These are phyloP conservation scores for Knoxdaviesia proteae DNA, from an alignment of 2,329 filamentous ascomycete species.

Conservation along the genomic window DNA sequence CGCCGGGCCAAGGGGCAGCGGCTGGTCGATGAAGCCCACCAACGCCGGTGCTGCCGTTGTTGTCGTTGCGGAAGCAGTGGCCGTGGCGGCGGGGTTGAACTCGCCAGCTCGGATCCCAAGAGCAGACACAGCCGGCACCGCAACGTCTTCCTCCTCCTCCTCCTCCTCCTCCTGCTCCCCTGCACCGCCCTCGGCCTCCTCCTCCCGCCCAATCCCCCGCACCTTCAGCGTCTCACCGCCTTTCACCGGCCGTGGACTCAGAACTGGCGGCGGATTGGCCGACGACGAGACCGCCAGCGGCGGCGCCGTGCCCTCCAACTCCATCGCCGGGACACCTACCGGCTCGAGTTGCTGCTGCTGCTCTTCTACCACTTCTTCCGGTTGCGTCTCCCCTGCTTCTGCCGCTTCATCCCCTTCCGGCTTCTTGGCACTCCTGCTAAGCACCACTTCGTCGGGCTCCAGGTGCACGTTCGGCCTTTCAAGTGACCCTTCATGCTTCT, in stretches of 20 bases:
- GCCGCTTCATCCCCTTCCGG: slow-evolving; percentile 6
- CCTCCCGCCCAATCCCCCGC: no score
- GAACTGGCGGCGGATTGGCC: slow-evolving; percentile 6
- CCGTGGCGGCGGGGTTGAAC: no score
- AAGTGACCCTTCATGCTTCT: no score
- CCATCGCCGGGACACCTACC: neutral
- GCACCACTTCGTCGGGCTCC: no score
- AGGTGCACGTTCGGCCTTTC: no score
- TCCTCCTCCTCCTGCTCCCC: no score
- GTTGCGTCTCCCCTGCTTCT: neutral
- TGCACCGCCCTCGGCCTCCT: no score
- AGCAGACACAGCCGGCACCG: slow-evolving; percentile 10
- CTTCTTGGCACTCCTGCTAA: neutral
- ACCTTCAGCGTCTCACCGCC: slow-evolving; percentile 13
- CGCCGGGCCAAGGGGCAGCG: slow-evolving; percentile 1
- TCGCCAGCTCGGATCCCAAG: neutral
- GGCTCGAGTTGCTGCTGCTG: neutral
- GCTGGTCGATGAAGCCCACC: neutral
- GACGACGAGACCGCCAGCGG: slow-evolving; percentile 5
- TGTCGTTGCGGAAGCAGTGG: no score
- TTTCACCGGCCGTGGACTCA: slow-evolving; percentile 22
- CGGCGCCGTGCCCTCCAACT: neutral
- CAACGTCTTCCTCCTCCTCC: no score
- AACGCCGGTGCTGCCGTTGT: no score
- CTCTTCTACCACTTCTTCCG: neutral